Evolutionary conservation across 768 basidiomycete species (phyloP).

Genomic region (Mycena haematopus): DNA sequence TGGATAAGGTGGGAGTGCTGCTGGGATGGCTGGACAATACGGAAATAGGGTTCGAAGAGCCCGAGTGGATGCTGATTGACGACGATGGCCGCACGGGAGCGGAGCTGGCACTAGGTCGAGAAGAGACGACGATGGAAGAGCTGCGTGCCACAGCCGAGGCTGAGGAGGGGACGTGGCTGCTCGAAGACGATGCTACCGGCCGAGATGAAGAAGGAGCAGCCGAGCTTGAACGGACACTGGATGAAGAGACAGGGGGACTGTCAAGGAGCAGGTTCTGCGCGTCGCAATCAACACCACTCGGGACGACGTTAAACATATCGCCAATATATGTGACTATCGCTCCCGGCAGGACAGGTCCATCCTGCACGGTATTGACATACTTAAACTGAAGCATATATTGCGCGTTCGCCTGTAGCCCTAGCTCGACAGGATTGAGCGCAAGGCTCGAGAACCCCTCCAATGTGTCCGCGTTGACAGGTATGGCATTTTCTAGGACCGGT

Average conservation of each 20-base stretch:
- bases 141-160: neutral
- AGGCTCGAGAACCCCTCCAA: neutral
- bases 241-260: conserved; percentile 1
- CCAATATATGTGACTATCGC: neutral
- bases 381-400: neutral
- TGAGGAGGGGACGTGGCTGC: neutral
- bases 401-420: neutral
- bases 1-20: too few species aligned
- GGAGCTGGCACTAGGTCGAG: conserved; percentile 1
- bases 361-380: neutral
- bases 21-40: neutral
- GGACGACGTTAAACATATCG: neutral
- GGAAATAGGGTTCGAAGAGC: conserved; percentile 1
- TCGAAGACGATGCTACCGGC: conserved; percentile 1
- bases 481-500: neutral
- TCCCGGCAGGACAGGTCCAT: neutral
- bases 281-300: conserved; percentile 1
- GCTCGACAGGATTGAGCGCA: neutral
- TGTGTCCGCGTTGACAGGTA: neutral
- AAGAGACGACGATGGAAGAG: conserved; percentile 4
- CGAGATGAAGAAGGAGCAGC: neutral
- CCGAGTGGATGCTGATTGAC: neutral
- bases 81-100: neutral
- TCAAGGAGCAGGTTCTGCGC: conserved; percentile 1
- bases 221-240: neutral